Percentiles rank a stretch among this genome's conserved stretches.
Conservation (phyloP, 2,329 filamentous ascomycete species). For the Bipolaris sorokiniana region DNA sequence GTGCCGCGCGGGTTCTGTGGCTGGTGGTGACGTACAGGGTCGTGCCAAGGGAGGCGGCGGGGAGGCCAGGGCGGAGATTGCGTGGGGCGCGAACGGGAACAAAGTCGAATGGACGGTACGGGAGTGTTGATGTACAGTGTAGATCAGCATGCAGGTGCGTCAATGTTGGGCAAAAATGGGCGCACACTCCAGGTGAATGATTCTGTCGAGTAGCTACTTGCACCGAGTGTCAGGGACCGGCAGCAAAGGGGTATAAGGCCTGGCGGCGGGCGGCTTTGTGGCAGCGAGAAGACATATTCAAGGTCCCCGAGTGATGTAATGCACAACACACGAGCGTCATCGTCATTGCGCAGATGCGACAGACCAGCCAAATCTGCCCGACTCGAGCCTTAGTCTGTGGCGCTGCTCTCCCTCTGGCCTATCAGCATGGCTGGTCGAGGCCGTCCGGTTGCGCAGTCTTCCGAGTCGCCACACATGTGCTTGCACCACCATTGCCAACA, state of each 20-base stretch:
- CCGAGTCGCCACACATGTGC: constrained; percentile 5
- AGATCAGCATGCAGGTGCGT: constrained; percentile 16
- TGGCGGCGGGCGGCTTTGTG: constrained; percentile 18
- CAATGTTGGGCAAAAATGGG: background rate
- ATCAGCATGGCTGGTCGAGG: background rate
- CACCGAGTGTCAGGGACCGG: background rate
- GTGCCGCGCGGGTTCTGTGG: constrained; percentile 19
- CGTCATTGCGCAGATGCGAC: constrained; percentile 22
- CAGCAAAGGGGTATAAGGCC: background rate
- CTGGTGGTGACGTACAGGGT: constrained; percentile 28
- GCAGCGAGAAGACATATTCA: constrained; percentile 4
- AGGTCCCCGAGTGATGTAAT: constrained; percentile 23
- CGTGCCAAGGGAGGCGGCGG: constrained; percentile 17
- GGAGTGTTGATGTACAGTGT: too few species aligned
- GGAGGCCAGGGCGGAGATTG: constrained; percentile 28
- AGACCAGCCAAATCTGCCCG: constrained; percentile 8
- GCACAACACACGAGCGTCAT: constrained; percentile 12
- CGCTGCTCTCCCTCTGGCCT: constrained; percentile 13
- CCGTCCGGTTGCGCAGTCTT: constrained; percentile 6
- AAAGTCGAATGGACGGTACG: background rate
- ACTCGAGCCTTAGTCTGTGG: constrained; percentile 14
- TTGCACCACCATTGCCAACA: background rate
- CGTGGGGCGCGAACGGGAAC: constrained; percentile 16
- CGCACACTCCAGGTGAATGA: background rate
- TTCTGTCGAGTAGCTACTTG: background rate